phyloP scores from a whole-genome alignment of 2,329 filamentous ascomycete genomes.

The Nemania bipapillata region DNA sequence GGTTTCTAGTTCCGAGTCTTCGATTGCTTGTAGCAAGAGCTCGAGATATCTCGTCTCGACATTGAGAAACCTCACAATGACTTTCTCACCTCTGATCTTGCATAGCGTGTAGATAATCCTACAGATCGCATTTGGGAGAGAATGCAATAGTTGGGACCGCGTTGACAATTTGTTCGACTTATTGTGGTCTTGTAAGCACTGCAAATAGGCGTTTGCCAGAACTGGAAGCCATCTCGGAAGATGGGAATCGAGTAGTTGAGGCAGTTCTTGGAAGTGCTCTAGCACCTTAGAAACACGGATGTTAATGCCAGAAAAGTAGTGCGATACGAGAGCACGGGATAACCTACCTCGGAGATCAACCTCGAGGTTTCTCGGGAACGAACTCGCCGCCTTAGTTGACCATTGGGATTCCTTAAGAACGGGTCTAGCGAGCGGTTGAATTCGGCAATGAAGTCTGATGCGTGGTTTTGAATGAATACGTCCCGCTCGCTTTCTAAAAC shows the following conservation, averaged over 20 bases:
- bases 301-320: constrained; percentile 29
- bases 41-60: constrained; percentile 90
- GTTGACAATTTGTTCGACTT: constrained; percentile 55
- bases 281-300: constrained; percentile 63
- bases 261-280: constrained; percentile 93
- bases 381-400: constrained; percentile 62
- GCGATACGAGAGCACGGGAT: not conserved
- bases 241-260: constrained; percentile 88
- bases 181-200: constrained; percentile 65
- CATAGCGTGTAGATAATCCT: constrained; percentile 87
- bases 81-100: constrained; percentile 93
- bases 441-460: constrained; percentile 68
- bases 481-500: constrained; percentile 69
- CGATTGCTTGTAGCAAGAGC: constrained; percentile 78
- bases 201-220: constrained; percentile 79
- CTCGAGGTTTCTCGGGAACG: constrained; percentile 62
- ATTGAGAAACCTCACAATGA: constrained; percentile 88
- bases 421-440: constrained; percentile 64
- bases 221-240: constrained; percentile 78
- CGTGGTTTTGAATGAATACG: constrained; percentile 70
- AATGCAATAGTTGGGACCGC: constrained; percentile 59
- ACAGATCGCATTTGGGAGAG: constrained; percentile 77
- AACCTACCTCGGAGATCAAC: constrained; percentile 59
- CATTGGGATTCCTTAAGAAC: constrained; percentile 65
- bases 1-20: constrained; percentile 62